Evolutionary conservation across 345 rosid genomes (phyloP), one percentile per base, ranked within the genome.

Genomic region (Citrus reticulata): DNA sequence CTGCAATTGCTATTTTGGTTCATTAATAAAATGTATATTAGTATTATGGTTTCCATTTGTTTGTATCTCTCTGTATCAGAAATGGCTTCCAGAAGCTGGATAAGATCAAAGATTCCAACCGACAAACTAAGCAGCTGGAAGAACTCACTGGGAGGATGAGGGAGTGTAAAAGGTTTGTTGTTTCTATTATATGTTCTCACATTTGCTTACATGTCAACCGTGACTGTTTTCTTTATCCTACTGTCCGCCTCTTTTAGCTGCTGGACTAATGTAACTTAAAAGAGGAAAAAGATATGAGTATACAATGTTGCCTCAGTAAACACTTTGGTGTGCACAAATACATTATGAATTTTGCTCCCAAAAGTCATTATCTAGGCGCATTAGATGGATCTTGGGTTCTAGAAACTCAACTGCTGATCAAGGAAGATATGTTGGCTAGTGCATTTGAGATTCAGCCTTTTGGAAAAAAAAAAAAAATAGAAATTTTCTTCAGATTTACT

Each of bases 71-170:
- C 65, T 78, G 29, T 34, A 63, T 67, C 94, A 96, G 99, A 82
- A 96, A 96, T 94, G 99, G 99, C 75, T 96, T 94, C 83, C 97
- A 93, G 88, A 93, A 88, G 88, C 89, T 96, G 87, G 98, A 96
- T 81, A 96, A 96, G 85, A 89, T 97, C 69, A 97, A 88, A 86
- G 99, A 97, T 82, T 89, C 98, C 39, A 92, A 84, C 70, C 83
- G 99, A 80, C 94, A 97, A 86, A 92, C 97, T 88, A 97, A 97
- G 80, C 98, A 94, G 85, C 91, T 96, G 30, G 99, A 96, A 80
- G 99, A 96, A 80, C 97, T 96, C 73, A 93, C 99, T 25, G 94
- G 87, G 61, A 94, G 83, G 89, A 96, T 96, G 98, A 87, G 97
- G 86, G 99, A 94, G 70, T 96, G 99, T 84, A 96, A 96, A 90